Percentiles rank a stretch among this genome's conserved stretches.
Evolutionary conservation across 805 yeast species (phyloP).

Genomic region (Metschnikowia colocasiae): DNA sequence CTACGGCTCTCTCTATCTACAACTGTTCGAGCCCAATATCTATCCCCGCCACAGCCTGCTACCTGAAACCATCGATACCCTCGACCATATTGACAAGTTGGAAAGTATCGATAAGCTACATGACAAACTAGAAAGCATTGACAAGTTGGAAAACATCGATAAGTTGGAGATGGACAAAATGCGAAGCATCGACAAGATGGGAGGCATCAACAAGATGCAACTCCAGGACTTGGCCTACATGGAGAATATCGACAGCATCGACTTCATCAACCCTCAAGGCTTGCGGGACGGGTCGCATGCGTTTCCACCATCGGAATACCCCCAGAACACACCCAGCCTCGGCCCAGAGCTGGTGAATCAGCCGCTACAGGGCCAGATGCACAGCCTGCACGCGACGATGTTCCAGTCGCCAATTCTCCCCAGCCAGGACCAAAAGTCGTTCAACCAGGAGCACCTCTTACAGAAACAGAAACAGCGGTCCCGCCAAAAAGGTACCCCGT

Average conservation of each 20-base stretch:
- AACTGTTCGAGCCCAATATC: slow-evolving; percentile 7
- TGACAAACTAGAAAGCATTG: neutral
- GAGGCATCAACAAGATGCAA: neutral
- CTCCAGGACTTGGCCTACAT: neutral
- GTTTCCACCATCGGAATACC: slow-evolving; percentile 18
- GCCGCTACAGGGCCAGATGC: neutral
- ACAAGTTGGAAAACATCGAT: neutral
- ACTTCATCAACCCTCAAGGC: slow-evolving; percentile 16
- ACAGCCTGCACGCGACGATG: neutral
- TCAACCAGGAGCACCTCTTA: slow-evolving; percentile 39
- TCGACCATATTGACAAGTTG: neutral
- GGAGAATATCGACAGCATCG: slow-evolving; percentile 12
- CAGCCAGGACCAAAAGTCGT: slow-evolving; percentile 39
- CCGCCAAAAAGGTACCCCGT: slow-evolving; percentile 48
- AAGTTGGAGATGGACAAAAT: neutral
- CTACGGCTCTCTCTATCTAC: slow-evolving; percentile 15
- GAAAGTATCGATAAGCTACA: neutral
- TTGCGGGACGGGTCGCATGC: slow-evolving; percentile 16
- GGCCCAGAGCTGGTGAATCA: slow-evolving; percentile 5
- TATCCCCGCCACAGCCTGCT: neutral
- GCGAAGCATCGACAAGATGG: neutral
- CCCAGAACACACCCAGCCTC: slow-evolving; percentile 19
- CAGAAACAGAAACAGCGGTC: slow-evolving; percentile 28
- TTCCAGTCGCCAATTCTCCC: slow-evolving; percentile 37
- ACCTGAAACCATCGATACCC: neutral